These are phyloP conservation scores for Colletotrichum sp. DNA, from an alignment of 2,329 filamentous ascomycete genomes.

Conservation along the genomic window DNA sequence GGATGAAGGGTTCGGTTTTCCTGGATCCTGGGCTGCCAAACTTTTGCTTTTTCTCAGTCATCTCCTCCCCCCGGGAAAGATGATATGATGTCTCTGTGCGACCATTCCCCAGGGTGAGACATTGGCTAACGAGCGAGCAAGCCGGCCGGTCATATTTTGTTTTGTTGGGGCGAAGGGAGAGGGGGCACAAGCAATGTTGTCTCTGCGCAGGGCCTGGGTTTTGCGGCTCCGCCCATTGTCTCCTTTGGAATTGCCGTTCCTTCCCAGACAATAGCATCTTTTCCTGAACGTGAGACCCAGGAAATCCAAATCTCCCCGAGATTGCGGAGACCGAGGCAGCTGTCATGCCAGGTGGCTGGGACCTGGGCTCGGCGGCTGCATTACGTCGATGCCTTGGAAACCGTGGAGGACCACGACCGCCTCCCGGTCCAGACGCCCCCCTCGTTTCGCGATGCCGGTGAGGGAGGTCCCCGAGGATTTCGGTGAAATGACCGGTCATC, in stretches of 20 bases:
- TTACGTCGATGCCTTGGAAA: background rate
- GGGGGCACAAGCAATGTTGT: background rate
- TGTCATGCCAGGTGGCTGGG: background rate
- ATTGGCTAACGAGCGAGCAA: background rate
- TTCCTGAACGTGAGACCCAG: background rate
- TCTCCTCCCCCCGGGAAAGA: background rate
- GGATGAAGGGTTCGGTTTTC: background rate
- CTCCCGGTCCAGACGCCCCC: background rate
- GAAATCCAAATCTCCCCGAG: background rate
- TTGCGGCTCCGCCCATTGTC: background rate
- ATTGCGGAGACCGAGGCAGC: background rate
- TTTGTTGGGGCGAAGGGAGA: background rate
- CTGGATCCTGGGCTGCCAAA: background rate
- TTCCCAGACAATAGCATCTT: background rate
- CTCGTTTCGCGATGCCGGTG: background rate
- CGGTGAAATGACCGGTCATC: background rate
- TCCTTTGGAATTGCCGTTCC: background rate
- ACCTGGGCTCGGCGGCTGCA: background rate
- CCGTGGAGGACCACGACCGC: background rate
- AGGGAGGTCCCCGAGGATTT: background rate
- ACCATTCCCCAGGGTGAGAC: conserved; percentile 8
- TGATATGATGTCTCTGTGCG: background rate
- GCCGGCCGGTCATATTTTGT: background rate
- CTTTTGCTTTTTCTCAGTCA: background rate
- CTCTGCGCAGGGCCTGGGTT: background rate